Evolutionary conservation across 495 filamentous ascomycete species (phyloP), one percentile per base, ranked within the genome.

Genomic region (Penicillium argentinense): DNA sequence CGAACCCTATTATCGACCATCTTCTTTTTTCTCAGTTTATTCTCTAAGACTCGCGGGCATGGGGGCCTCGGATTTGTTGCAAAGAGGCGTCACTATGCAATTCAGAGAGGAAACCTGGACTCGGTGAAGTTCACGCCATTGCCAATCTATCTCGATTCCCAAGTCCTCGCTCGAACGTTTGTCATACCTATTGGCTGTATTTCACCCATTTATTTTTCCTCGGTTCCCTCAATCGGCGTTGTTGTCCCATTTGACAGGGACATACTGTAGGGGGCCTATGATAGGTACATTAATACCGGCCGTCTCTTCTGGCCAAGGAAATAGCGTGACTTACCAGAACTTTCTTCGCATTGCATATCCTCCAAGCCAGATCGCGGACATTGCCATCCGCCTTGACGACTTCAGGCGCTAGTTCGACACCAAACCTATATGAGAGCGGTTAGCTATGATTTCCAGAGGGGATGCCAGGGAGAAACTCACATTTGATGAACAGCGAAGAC

Each of bases 401-500:
- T 39, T 88, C 88, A 3, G 91, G 86, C 5, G 95, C 89, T 51
- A 98, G 86, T 65, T 98, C 95, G 47, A 98, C 85, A 42, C 93
- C 95, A 61, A 98, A 98, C 78, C 81, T 79, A 30, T 22, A n/a
- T 5, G 32, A 21, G 9, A 22, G 5, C 27, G 9, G 33, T 60
- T 44, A 57, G 51, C n/a, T 22, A 48, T 9, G 25, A 22, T 19
- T 11, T 23, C 22, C 14, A 5, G 32, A 6, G 6, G 16, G 12
- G 23, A n/a, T 12, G 5, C 14, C 6, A 12, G 28, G 16, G 22
- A 34, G 24, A 24, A 17, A 61, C 73, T 63, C 37, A 83, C 92
- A 96, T 97, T 67, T 95, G 88, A 45, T 86, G 86, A 27, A 97
- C 88, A 8, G 95, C 93, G 70, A 92, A 97, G 0, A 97, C 89